A percentile compares a stretch with the other conserved stretches of the same genome.
phyloP scores from a whole-genome alignment of 345 rosid species.

The Diplotaxis tenuifolia region DNA sequence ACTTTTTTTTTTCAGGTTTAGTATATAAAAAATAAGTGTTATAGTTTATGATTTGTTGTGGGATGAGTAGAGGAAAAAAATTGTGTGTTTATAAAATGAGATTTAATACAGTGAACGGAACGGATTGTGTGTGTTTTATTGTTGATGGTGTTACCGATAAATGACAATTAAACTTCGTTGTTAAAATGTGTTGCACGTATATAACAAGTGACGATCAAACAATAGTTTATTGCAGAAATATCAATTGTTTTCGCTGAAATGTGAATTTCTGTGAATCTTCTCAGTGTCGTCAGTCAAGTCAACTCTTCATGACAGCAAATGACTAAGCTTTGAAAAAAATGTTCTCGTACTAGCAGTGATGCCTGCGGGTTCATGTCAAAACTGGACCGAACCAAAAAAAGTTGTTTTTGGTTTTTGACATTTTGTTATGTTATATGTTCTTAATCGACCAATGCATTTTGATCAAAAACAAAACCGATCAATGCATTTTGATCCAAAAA shows the following conservation, averaged over 20 bases:
- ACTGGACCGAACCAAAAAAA: too few species aligned
- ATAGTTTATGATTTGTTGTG: background rate
- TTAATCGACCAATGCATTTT: too few species aligned
- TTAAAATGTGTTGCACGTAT: background rate
- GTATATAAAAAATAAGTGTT: background rate
- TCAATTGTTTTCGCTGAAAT: too few species aligned
- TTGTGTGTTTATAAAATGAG: conserved; percentile 8
- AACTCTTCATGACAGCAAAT: background rate
- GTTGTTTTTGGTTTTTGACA: too few species aligned
- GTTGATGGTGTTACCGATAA: background rate
- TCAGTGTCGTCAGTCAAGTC: background rate
- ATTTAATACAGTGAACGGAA: background rate
- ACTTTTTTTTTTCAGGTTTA: background rate
- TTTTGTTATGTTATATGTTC: too few species aligned
- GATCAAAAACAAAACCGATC: too few species aligned
- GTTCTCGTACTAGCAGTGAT: too few species aligned
- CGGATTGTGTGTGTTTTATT: background rate
- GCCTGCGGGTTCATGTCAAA: too few species aligned
- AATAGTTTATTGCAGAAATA: too few species aligned
- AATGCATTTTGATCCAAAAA: too few species aligned
- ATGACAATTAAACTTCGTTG: background rate
- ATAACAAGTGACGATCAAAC: background rate
- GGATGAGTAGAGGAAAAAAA: background rate
- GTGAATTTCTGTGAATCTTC: background rate
- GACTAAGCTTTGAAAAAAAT: too few species aligned